Evolutionary conservation across 1,284 basidiomycete species (phyloP), one percentile per base, ranked within the genome.

Genomic region (Meripilus lineatus): DNA sequence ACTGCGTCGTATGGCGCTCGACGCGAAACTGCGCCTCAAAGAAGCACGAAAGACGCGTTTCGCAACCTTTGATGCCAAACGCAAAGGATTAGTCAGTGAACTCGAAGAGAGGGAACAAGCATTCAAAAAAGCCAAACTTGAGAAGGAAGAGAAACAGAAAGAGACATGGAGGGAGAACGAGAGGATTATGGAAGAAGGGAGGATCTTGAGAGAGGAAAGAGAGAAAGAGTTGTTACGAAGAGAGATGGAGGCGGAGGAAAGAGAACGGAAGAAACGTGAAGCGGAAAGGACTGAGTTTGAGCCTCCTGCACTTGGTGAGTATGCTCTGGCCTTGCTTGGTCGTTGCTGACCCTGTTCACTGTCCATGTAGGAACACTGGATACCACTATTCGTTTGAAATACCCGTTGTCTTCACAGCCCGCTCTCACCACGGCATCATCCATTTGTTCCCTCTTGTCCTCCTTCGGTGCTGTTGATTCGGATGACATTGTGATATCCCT

Each of bases 41-140:
- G 73, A 80, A 18, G 85, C 82, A 4, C 76, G 81, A 44, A 81
- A 80, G 34, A 80, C 82, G 42, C 78, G 89, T 10, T 90, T 82
- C 56, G 75, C 89, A 4, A 68, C 77, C 10, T 89, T 83, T 61
- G 88, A 93, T 56, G 74, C 69, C 45, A 92, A 93, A 62, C 75
- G 90, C 23, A 89, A 88, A 62, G 77, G 65, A 17, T 72, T 93
- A 57, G 78, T 93, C 10, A 84, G 90, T 47, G 93, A 94, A 50
- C 74, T 96, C 14, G 86, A 92, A 56, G 82, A 82, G 49, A 74
- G 86, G 20, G 93, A 96, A 57, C 77, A 81, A 30, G 83, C 77
- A 6, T 83, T 86, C 61, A 93, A 92, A 68, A 84, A 82, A 59
- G 73, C 81, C 1, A 75, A 77, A 47, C 54, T 77, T 40, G 83